Percentiles rank a stretch among this genome's conserved stretches.
Conservation (phyloP, 768 basidiomycete species). For the Filobasidium wieringae region DNA sequence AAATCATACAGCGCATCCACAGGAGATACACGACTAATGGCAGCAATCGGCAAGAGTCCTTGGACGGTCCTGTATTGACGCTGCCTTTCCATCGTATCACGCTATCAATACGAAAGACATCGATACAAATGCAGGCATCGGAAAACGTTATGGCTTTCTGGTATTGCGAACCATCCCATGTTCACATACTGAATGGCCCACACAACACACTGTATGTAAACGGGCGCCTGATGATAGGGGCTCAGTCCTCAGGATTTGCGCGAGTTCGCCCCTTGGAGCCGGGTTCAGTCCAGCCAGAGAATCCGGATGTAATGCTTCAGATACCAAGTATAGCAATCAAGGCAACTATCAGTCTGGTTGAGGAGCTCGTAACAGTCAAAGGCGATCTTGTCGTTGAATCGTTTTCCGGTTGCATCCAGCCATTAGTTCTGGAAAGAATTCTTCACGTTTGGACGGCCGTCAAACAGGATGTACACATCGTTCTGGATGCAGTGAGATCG, state of each 20-base stretch:
- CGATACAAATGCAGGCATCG: neutral
- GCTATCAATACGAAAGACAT: too few relatives aligned
- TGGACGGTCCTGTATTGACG: too few relatives aligned
- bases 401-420: constrained; percentile 32
- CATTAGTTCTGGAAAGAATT: constrained; percentile 29
- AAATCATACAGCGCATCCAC: too few relatives aligned
- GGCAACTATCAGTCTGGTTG: neutral
- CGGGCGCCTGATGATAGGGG: too few relatives aligned
- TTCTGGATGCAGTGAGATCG: too few relatives aligned
- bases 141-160: neutral
- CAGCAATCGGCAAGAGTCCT: too few relatives aligned
- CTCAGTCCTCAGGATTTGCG: too few relatives aligned
- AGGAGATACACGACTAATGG: too few relatives aligned
- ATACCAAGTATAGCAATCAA: constrained; percentile 5
- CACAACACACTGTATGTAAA: too few relatives aligned
- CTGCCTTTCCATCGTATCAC: too few relatives aligned
- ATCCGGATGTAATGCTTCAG: constrained; percentile 3
- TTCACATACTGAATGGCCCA: too few relatives aligned
- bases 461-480: constrained; percentile 25
- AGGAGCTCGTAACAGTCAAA: neutral
- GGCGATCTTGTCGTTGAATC: constrained; percentile 10
- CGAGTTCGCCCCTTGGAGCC: too few relatives aligned
- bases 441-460: constrained; percentile 28
- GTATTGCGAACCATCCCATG: neutral
- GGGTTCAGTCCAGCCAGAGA: neutral